phyloP scores from a whole-genome alignment of 345 rosid genomes.

The Syzygium jambos region DNA sequence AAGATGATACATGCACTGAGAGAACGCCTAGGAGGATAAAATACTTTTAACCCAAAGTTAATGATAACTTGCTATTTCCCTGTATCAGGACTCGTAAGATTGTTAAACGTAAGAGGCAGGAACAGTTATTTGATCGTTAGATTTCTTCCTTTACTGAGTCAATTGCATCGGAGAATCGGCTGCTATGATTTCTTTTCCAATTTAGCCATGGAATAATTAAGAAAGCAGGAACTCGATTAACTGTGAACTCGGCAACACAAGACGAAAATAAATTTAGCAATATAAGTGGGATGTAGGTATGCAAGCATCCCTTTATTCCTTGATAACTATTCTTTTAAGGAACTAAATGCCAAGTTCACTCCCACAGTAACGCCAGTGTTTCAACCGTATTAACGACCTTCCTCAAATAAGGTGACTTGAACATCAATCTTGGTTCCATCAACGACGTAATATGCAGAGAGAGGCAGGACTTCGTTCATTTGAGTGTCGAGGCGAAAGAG shows the following conservation, averaged over 20 bases:
- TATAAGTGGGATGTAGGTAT: background rate
- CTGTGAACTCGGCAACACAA: background rate
- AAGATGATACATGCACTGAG: background rate
- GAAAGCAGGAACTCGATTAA: background rate
- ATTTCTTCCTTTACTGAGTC: background rate
- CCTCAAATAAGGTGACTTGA: background rate
- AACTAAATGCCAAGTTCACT: background rate
- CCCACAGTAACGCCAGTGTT: background rate
- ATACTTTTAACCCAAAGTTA: background rate
- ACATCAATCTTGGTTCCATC: background rate
- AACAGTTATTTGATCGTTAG: constrained; percentile 4
- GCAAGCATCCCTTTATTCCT: background rate
- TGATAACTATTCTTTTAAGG: background rate
- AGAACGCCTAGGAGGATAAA: background rate
- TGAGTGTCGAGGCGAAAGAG: background rate
- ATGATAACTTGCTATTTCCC: background rate
- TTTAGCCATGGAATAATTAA: background rate
- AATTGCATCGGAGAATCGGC: background rate
- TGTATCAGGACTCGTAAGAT: background rate
- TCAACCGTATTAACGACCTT: background rate
- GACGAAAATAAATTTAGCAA: background rate
- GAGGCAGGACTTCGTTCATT: background rate
- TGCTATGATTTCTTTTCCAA: constrained; percentile 6
- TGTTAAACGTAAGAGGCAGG: background rate
- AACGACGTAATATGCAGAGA: background rate